Conservation (phyloP, 257 asterid genomes). For the Nicotiana benthamiana region DNA sequence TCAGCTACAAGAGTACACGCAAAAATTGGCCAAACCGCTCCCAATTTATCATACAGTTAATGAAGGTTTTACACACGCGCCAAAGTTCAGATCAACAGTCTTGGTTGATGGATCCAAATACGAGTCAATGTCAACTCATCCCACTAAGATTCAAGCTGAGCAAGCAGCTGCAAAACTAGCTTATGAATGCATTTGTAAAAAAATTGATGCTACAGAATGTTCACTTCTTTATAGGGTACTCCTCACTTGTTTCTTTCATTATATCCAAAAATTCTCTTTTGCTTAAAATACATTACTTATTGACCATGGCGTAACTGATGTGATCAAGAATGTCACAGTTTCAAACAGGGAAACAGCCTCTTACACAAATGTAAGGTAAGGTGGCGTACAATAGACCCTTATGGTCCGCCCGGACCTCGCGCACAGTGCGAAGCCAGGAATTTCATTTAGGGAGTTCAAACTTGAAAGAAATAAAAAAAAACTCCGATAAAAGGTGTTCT, state of each 20-base stretch:
- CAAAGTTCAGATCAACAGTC: slow-evolving; percentile 18
- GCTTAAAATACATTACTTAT: background rate
- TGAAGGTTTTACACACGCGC: slow-evolving; percentile 24
- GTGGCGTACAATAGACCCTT: too few species aligned
- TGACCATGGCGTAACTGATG: too few species aligned
- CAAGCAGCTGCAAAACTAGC: slow-evolving; percentile 27
- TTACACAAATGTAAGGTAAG: too few species aligned
- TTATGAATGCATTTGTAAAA: slow-evolving; percentile 5
- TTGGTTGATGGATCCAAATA: slow-evolving; percentile 10
- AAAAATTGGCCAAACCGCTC: slow-evolving; percentile 10
- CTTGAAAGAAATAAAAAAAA: too few species aligned
- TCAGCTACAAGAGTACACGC: slow-evolving; percentile 20
- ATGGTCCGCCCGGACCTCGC: too few species aligned
- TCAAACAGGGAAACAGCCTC: too few species aligned
- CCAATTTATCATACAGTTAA: slow-evolving; percentile 17
- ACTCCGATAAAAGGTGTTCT: too few species aligned
- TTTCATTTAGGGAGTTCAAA: too few species aligned
- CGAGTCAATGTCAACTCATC: slow-evolving; percentile 8
- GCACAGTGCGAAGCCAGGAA: too few species aligned
- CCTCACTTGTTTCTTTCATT: background rate
- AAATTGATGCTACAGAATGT: background rate
- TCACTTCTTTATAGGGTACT: slow-evolving; percentile 15
- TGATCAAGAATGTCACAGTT: too few species aligned
- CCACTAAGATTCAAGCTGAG: slow-evolving; percentile 16
- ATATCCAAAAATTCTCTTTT: background rate